Base-by-base conservation (phyloP, 2,329 filamentous ascomycete species). In the Cladosporium sp. region DNA sequence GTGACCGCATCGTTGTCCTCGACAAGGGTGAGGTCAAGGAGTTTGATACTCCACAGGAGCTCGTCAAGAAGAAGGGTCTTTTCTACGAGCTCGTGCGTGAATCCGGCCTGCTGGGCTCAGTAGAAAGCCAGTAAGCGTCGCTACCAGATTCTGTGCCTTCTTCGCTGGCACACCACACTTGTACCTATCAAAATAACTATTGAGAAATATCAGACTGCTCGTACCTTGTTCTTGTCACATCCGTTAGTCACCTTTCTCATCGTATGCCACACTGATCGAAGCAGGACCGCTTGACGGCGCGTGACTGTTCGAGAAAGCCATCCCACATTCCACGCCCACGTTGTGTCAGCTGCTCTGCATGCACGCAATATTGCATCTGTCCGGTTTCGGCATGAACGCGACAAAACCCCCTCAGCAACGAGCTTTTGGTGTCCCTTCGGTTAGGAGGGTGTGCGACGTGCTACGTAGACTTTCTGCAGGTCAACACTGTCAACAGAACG, bases 51-150 rank as follows among this genome's bases (percentile, higher is more conserved):
- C 93, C 93, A 2, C 76, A 81, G 33, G 83, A 85, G 55, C 76
- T 98, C 51, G 80, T 95, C 55, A 82, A 82, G 68, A 78, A 78
- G 63, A 82, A 82, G 64, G 88, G 92, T 2, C 70, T 88, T 45
- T 98, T 98, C 68, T 88, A 93, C 70, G 85, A 91, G 51, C 75
- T 98, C 41, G 93, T 96, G 54, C 91, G 85, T 71, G 91, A 98
- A 72, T 88, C 92, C 3, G 91, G 91, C 35, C 73, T 98, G 53
- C 70, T 85, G 50, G 74, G 78, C 57, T 55, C 61, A 27, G 56
- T 68, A 25, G 62, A 67, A 36, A 43, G 16, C 27, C n/a, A 20
- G 36, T 48, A 22, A 35, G 15, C 15, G 25, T 48, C 45, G 45
- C 16, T 40, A 48, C 45, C 36, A 33, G 27, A 40, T 36, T 48